phyloP scores from a whole-genome alignment of 805 yeast species.

The Saturnispora halmiae region DNA sequence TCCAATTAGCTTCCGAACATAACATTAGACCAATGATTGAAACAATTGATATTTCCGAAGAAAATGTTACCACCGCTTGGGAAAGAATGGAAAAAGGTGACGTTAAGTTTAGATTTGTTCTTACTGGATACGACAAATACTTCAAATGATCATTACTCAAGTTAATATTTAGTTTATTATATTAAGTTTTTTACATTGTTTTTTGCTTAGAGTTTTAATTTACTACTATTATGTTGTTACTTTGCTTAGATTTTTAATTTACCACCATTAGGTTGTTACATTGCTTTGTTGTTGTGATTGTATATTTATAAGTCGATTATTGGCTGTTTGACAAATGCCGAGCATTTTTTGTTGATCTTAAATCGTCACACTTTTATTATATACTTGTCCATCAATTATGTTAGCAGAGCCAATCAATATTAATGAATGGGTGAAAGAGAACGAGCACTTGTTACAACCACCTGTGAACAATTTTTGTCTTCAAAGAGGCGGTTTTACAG shows the following conservation, averaged over 20 bases:
- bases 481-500: slow-evolving; percentile 86
- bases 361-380: background rate
- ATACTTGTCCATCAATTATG: slow-evolving; percentile 27
- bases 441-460: slow-evolving; percentile 68
- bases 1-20: slow-evolving; percentile 38
- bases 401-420: slow-evolving; percentile 66
- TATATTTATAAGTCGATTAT: no score
- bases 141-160: slow-evolving; percentile 6
- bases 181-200: no score
- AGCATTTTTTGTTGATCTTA: background rate
- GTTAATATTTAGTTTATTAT: no score
- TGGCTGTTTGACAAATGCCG: background rate
- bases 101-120: slow-evolving; percentile 44
- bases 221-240: no score
- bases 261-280: no score
- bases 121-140: slow-evolving; percentile 37
- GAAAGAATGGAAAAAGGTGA: slow-evolving; percentile 39
- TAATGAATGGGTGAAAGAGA: slow-evolving; percentile 71
- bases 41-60: slow-evolving; percentile 37
- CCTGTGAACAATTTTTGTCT: slow-evolving; percentile 89
- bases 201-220: no score
- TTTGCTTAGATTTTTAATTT: no score
- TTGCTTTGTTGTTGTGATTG: no score
- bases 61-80: slow-evolving; percentile 35
- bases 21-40: slow-evolving; percentile 43